Base-by-base conservation (phyloP, 2,329 filamentous ascomycete genomes). In the Bertia moriformis region DNA sequence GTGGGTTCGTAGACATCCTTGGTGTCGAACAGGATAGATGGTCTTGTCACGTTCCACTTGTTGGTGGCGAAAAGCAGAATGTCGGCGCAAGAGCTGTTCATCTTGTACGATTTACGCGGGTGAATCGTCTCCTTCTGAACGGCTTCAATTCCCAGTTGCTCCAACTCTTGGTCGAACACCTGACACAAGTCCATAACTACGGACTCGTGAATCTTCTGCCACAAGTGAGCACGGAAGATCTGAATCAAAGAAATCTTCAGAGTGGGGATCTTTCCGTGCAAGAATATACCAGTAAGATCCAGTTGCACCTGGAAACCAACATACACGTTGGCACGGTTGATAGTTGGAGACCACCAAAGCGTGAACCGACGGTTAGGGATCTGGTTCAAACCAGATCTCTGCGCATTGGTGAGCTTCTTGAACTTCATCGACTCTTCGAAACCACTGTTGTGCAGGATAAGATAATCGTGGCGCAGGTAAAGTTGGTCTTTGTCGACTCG, bases 121-220 rank as follows among this genome's bases (percentile, higher is more conserved):
- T 98, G 91, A 43, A 98, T 98, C 0, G 91, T 96, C 65, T 98
- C 91, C 61, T 98, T 98, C 56, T 98, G 91, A 3, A 96, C 91
- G 2, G 87, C 93, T 60, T 98, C 91, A 42, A 98, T 95, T 24
- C 88, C 88, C 3, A 98, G 68, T 20, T 91, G 87, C 58, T 98
- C 91, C 33, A 98, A 66, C 56, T 98, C 91, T 54, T 96, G 89
- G 48, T 98, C 91, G 49, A 98, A 94, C 13, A 98, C 91, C 56
- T 98, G 93, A 50, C 91, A 96, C 53, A 98, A 61, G 68, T 98
- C 91, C 91, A 98, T 98, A 22, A 95, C 89, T 0, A 96, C 88
- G 1, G 84, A 93, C 60, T 98, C 91, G 60, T 98, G 93, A 37
- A 98, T 96, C 69, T 98, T 98, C 59, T 98, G 91, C 91, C 91